These are phyloP conservation scores for Anaeramoeba flamelloides DNA, from an alignment of 78 protist genomes.

Conservation along the genomic window DNA sequence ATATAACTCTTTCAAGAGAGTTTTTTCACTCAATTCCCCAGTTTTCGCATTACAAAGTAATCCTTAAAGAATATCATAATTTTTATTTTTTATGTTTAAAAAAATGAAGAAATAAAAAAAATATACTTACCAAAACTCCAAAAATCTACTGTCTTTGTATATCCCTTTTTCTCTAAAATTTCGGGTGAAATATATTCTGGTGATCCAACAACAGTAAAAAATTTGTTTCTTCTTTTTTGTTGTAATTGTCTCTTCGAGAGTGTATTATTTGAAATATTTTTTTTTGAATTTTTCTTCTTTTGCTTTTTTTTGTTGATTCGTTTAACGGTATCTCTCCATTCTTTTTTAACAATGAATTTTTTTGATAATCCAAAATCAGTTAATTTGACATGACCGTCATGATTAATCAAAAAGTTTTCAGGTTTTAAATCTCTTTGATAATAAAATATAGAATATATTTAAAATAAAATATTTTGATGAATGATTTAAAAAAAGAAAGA, in stretches of 20 bases:
- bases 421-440: not conserved
- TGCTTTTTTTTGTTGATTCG: not conserved
- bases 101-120: too few relatives aligned
- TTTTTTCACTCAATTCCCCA: too few relatives aligned
- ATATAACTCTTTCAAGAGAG: too few relatives aligned
- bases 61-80: too few relatives aligned
- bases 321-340: not conserved
- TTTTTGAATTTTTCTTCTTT: not conserved
- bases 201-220: not conserved
- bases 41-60: too few relatives aligned
- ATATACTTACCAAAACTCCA: not conserved
- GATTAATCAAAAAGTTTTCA: not conserved
- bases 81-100: too few relatives aligned
- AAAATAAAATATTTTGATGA: too few relatives aligned
- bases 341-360: not conserved
- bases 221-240: not conserved
- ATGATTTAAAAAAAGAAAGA: too few relatives aligned
- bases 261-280: too few relatives aligned
- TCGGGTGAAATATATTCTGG: not conserved
- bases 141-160: not conserved
- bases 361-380: conserved; percentile 1
- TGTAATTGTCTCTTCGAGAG: too few relatives aligned
- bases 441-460: too few relatives aligned
- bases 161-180: not conserved
- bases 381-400: not conserved